Base-by-base conservation (phyloP, 202 grass and related monocot genomes). In the Tripidium arundinaceum region DNA sequence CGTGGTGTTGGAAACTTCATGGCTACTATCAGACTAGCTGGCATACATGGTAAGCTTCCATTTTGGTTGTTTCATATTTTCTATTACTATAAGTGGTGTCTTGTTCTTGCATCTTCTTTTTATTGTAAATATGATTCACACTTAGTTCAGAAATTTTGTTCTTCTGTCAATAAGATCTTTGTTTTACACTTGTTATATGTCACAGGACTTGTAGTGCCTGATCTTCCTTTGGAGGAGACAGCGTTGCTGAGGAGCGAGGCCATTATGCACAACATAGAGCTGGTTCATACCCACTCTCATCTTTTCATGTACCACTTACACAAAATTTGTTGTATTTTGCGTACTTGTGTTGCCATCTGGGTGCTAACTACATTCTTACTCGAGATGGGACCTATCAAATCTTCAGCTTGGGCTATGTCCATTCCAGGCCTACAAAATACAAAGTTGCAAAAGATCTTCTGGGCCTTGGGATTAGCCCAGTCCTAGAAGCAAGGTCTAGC, bases 151-250 rank as follows among this genome's bases (percentile, higher is more conserved):
- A 50, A 19, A 69, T 50, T 18, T 65, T 64, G 13, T 65, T 28
- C 25, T 43, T 65, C 7, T 22, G 16, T 28, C 61, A 36, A 33
- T 68, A 49, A 59, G 12, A 38, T 57, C 16, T 6, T 31, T 84
- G 65, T 72, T 72, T 27, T 41, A 71, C 58, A 62, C 41, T 71
- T 50, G 9, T 19, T 73, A 10, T 77, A 21, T 80, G 27, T 50
- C 71, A 61, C 72, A 93, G 87, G 87, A 52, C 87, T 93, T 81
- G 54, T 90, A 4, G 82, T 93, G 11, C 87, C 91, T 77, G 87
- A 93, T 75, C 74, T 90, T 87, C 85, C 91, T 39, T 81, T 93
- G 54, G 85, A 90, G 68, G 91, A 90, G 79, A 69, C 70, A 72
- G 25, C 62, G 2, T 19, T 76, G 47, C 47, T 93, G 62, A 90